Evolutionary conservation across 371 early-diverging fungal genomes (phyloP).

Genomic region (Parasitella parasitica): DNA sequence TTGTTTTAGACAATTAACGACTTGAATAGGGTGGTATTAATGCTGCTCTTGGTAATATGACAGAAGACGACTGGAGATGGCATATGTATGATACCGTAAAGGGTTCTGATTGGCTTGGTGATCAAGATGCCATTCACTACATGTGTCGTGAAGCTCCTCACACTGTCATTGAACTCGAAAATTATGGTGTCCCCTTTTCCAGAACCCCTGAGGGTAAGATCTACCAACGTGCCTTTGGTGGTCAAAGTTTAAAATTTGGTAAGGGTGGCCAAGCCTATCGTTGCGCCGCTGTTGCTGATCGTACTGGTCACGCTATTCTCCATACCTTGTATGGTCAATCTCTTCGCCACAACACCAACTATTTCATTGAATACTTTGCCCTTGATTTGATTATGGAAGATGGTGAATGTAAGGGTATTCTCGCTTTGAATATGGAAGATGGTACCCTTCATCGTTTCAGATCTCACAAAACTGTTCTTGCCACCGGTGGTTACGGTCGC

Average conservation of each 20-base stretch:
- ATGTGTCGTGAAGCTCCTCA: constrained; percentile 97
- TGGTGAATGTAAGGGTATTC: constrained; percentile 95
- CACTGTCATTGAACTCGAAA: constrained; percentile 95
- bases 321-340: constrained; percentile 98
- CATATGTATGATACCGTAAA: constrained; percentile 99
- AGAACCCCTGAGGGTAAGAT: constrained; percentile 96
- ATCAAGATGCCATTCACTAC: constrained; percentile 99
- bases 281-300: constrained; percentile 97
- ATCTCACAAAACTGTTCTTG: constrained; percentile 96
- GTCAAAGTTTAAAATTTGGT: constrained; percentile 92
- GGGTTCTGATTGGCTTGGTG: constrained; percentile 96
- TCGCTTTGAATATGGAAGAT: constrained; percentile 97
- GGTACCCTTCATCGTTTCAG: constrained; percentile 97
- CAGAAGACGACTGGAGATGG: constrained; percentile 99
- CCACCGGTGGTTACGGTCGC: constrained; percentile 98
- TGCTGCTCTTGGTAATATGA: constrained; percentile 98
- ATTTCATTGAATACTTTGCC: constrained; percentile 98
- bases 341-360: constrained; percentile 92
- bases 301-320: constrained; percentile 97
- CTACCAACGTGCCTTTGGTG: constrained; percentile 98
- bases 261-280: constrained; percentile 97
- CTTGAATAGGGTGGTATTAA: constrained; percentile 90
- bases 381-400: constrained; percentile 98
- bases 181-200: constrained; percentile 97
- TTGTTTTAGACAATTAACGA: not conserved